Evolutionary conservation across 2,329 filamentous ascomycete genomes (phyloP).

Genomic region (Alternaria triticina): DNA sequence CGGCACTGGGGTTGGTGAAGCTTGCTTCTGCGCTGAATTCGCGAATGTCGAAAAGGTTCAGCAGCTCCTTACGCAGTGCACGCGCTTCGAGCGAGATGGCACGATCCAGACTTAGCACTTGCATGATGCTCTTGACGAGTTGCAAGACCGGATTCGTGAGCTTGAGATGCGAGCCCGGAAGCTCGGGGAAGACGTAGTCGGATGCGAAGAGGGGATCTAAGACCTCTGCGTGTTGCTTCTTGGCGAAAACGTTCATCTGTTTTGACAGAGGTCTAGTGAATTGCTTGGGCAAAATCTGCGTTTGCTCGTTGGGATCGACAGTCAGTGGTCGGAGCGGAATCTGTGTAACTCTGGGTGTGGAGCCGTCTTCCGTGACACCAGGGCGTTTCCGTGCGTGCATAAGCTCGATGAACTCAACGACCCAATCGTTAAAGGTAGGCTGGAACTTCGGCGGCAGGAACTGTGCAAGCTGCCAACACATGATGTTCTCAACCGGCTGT

Average conservation of each 20-base stretch:
- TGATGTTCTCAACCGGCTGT: slow-evolving; percentile 85
- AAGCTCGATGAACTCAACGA: slow-evolving; percentile 91
- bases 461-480: slow-evolving; percentile 97
- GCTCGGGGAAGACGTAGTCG: slow-evolving; percentile 84
- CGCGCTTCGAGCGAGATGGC: slow-evolving; percentile 88
- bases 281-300: slow-evolving; percentile 73
- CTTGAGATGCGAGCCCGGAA: slow-evolving; percentile 74
- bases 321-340: slow-evolving; percentile 63
- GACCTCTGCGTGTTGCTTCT: slow-evolving; percentile 85
- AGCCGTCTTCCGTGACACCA: slow-evolving; percentile 56
- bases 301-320: slow-evolving; percentile 64
- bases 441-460: slow-evolving; percentile 85
- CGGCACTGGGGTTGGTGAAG: slow-evolving; percentile 84
- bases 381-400: slow-evolving; percentile 85
- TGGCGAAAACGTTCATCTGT: slow-evolving; percentile 80
- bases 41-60: slow-evolving; percentile 89
- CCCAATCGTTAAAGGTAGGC: slow-evolving; percentile 86
- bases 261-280: slow-evolving; percentile 93
- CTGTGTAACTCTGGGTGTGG: slow-evolving; percentile 64
- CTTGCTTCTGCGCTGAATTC: slow-evolving; percentile 90
- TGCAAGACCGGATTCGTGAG: slow-evolving; percentile 78
- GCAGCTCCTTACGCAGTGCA: slow-evolving; percentile 84
- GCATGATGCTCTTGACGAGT: slow-evolving; percentile 90
- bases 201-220: slow-evolving; percentile 84
- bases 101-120: slow-evolving; percentile 88